Base-by-base conservation (phyloP, 2,329 filamentous ascomycete species). In the Cordyceps javanica region DNA sequence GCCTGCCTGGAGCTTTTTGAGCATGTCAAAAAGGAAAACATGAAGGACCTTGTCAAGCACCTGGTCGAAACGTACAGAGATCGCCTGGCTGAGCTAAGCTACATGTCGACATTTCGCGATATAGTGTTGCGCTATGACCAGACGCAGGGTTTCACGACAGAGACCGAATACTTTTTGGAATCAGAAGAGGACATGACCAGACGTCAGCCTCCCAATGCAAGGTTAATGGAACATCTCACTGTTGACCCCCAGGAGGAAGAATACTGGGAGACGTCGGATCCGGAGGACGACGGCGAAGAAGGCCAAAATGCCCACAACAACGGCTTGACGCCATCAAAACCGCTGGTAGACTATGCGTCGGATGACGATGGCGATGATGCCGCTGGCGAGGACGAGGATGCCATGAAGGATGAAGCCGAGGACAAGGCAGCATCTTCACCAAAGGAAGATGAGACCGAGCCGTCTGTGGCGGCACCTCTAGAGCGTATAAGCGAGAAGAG, bases 1-100 rank as follows among this genome's bases (percentile, higher is more conserved):
- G 93, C 92, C 9, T 96, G 91, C 65, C 79, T 97, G 10, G 94
- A 99, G 67, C 82, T 99, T 44, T 97, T 99, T 63, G 91, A 96
- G 66, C 91, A 88, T 67, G 89, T 97, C 66, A 91, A 87, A 69
- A 86, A 86, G 68, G 90, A 95, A 65, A 86, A 86, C 57, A 81
- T 92, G 66, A 95, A 91, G 70, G 85, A 89, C 14, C 77, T 97
- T 48, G 86, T 96, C 58, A 85, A 87, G 61, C 89, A 97, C 68
- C 76, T 97, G 23, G 90, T 96, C 11, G 88, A 91, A 64, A 89
- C 88, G 54, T 91, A 93, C 67, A 85, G 91, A 23, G 89, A 93
- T 14, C 88, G 87, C 67, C 71, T 97, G 48, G 78, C 87, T 62
- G 76, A 77, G 19, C 87, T 97, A 60, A 89, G 85, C 52, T 94